A percentile compares a stretch with the other conserved stretches of the same genome.
Conservation (phyloP, 768 basidiomycete genomes). For the Pholiota microspora region DNA sequence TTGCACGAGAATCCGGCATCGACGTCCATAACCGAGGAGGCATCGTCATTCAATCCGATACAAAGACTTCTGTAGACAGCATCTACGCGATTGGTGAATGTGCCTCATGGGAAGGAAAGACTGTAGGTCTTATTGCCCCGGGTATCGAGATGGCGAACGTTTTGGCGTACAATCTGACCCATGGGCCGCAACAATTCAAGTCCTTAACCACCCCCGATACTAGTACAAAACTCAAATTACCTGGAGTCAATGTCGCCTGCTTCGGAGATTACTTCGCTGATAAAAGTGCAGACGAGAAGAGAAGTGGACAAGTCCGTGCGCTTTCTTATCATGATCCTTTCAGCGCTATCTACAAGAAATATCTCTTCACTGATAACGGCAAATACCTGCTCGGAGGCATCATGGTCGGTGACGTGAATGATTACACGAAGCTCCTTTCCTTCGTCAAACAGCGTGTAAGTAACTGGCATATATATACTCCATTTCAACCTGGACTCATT, state of each 20-base stretch:
- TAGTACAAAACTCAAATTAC: conserved; percentile 58
- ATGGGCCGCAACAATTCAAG: conserved; percentile 36
- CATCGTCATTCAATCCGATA: conserved; percentile 53
- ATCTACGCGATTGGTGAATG: conserved; percentile 80
- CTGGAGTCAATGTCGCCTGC: conserved; percentile 53
- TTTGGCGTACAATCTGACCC: conserved; percentile 68
- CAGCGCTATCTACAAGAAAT: conserved; percentile 71
- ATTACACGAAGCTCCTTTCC: conserved; percentile 68
- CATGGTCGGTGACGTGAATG: conserved; percentile 74
- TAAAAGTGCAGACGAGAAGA: conserved; percentile 23
- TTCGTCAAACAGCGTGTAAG: conserved; percentile 66
- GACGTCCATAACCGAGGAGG: conserved; percentile 49
- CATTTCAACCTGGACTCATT: neutral
- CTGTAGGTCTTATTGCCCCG: conserved; percentile 76
- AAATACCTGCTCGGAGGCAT: conserved; percentile 73
- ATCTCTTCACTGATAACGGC: conserved; percentile 70
- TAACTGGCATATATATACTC: neutral
- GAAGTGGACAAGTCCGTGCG: conserved; percentile 57
- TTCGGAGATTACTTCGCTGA: conserved; percentile 77
- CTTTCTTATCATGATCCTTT: conserved; percentile 74
- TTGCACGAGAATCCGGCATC: conserved; percentile 55
- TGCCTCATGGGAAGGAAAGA: conserved; percentile 62
- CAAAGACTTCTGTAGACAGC: conserved; percentile 55
- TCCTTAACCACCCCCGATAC: conserved; percentile 60
- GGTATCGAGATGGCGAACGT: conserved; percentile 78